Percentiles rank a stretch among this genome's conserved stretches.
phyloP scores from a whole-genome alignment of 768 basidiomycete genomes.

The Boletus sp. region DNA sequence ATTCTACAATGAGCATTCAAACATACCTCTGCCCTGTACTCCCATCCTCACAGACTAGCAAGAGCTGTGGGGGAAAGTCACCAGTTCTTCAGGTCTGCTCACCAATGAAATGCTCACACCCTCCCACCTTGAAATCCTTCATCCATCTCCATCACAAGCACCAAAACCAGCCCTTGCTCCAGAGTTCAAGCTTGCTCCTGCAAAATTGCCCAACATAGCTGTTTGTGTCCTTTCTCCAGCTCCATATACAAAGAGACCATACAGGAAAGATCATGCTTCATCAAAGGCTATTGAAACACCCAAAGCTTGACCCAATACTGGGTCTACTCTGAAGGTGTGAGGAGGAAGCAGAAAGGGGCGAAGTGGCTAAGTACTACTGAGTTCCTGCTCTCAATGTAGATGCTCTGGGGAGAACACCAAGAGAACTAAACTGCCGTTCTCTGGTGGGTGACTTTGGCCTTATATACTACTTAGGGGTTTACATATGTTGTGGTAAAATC shows the following conservation, averaged over 20 bases:
- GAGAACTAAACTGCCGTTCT: too few species aligned
- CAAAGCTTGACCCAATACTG: too few species aligned
- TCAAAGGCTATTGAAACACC: not conserved
- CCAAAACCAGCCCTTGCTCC: not conserved
- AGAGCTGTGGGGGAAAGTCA: conserved; percentile 3
- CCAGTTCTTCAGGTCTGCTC: not conserved
- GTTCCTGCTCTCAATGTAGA: too few species aligned
- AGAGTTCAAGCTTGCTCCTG: not conserved
- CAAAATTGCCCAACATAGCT: not conserved
- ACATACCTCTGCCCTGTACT: not conserved
- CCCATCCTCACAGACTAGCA: not conserved
- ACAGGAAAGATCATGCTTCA: not conserved
- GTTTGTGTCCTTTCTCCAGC: not conserved
- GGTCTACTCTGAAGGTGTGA: too few species aligned
- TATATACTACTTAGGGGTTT: too few species aligned
- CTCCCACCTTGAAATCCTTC: not conserved
- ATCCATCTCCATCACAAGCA: not conserved
- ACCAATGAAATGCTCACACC: not conserved
- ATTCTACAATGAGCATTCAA: conserved; percentile 1
- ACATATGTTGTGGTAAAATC: too few species aligned
- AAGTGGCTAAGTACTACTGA: too few species aligned
- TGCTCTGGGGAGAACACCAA: too few species aligned
- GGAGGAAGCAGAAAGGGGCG: too few species aligned
- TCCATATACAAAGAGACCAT: not conserved
- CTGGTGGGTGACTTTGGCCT: too few species aligned